phyloP scores from a whole-genome alignment of 352 stramenopile genomes.

The Phytophthora fragariae region DNA sequence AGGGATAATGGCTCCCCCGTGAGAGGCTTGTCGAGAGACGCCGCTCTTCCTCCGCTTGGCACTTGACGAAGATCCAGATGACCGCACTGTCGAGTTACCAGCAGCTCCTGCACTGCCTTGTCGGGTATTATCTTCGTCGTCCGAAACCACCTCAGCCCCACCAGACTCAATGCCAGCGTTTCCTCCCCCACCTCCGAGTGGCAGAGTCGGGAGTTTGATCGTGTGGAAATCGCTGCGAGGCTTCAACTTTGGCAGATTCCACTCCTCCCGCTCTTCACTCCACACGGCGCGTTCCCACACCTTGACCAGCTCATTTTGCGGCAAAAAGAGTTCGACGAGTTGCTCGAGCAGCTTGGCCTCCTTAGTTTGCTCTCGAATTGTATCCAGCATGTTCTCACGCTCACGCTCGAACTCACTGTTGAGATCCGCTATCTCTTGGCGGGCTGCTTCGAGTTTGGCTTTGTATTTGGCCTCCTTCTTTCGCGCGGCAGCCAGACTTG shows the following conservation, averaged over 20 bases:
- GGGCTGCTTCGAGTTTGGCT: slow-evolving; percentile 74
- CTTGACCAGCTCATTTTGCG: slow-evolving; percentile 87
- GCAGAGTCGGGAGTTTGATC: slow-evolving; percentile 72
- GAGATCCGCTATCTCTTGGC: slow-evolving; percentile 87
- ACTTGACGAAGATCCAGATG: slow-evolving; percentile 44
- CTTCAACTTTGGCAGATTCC: slow-evolving; percentile 78
- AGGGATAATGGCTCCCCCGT: slow-evolving; percentile 7
- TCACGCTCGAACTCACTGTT: slow-evolving; percentile 88
- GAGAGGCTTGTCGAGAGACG: slow-evolving; percentile 21
- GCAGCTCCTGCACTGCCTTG: slow-evolving; percentile 36
- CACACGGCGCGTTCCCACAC: slow-evolving; percentile 90
- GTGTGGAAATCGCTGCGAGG: slow-evolving; percentile 84
- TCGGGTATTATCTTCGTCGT: slow-evolving; percentile 52
- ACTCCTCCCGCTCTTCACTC: slow-evolving; percentile 84
- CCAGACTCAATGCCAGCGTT: slow-evolving; percentile 48
- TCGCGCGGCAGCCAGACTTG: slow-evolving; percentile 54
- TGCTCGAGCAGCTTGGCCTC: slow-evolving; percentile 90
- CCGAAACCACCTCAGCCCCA: slow-evolving; percentile 64
- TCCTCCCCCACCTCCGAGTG: slow-evolving; percentile 28
- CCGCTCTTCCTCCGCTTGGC: slow-evolving; percentile 41
- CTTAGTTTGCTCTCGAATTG: slow-evolving; percentile 90
- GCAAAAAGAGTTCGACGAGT: slow-evolving; percentile 86
- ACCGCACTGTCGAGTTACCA: slow-evolving; percentile 37
- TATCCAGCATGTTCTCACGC: slow-evolving; percentile 86
- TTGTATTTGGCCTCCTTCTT: slow-evolving; percentile 79